These are phyloP conservation scores for Malus domestica DNA, from an alignment of 306 rosid genomes.

Conservation along the genomic window DNA sequence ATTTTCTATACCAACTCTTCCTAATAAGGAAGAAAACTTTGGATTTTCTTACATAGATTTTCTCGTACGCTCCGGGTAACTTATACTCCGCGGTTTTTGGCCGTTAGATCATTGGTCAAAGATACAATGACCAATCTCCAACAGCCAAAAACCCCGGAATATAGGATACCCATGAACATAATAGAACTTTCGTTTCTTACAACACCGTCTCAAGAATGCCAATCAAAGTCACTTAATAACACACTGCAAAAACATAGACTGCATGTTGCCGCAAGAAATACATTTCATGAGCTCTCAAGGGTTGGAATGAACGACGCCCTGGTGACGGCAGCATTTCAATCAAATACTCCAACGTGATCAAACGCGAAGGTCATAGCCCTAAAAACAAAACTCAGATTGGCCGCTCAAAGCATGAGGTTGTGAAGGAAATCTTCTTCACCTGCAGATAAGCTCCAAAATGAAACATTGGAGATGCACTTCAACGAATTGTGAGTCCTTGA, in stretches of 20 bases:
- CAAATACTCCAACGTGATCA: background rate
- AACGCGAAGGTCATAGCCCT: background rate
- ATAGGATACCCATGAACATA: background rate
- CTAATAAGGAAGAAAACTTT: background rate
- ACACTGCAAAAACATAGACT: background rate
- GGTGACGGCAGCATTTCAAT: too few relatives aligned
- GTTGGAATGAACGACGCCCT: background rate
- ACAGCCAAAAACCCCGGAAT: background rate
- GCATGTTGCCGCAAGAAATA: background rate
- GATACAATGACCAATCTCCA: background rate
- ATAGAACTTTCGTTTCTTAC: background rate
- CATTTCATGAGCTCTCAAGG: background rate
- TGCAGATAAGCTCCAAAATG: background rate
- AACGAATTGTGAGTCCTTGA: background rate
- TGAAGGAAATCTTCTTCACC: background rate
- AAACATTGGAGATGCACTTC: background rate
- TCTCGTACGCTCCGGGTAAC: too few relatives aligned
- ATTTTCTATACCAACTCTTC: background rate
- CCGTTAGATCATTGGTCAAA: too few relatives aligned
- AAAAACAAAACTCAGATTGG: background rate
- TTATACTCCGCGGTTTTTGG: too few relatives aligned
- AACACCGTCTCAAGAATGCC: background rate
- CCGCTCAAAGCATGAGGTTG: background rate
- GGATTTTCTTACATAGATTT: background rate
- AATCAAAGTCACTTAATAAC: too few relatives aligned